A percentile compares a stretch with the other conserved stretches of the same genome.
phyloP scores from a whole-genome alignment of 768 basidiomycete genomes.

The Chalciporus chontae region DNA sequence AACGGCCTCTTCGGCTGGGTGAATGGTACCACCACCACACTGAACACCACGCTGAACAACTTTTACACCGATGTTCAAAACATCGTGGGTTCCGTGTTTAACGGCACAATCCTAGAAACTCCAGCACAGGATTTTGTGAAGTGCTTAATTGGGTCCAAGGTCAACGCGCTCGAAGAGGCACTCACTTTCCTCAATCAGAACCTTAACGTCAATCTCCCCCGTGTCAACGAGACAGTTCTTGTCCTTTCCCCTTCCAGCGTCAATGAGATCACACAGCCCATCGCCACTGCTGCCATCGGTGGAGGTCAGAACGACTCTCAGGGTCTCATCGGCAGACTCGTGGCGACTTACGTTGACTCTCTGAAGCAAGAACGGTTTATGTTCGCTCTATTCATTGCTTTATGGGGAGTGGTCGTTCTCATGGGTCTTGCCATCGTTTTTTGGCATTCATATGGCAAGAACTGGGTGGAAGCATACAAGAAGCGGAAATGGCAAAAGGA shows the following conservation, averaged over 20 bases:
- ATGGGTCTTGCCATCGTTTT: constrained; percentile 70
- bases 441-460: constrained; percentile 65
- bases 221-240: constrained; percentile 70
- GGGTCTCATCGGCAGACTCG: constrained; percentile 69
- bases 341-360: constrained; percentile 66
- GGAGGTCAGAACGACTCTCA: constrained; percentile 46
- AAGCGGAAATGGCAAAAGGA: constrained; percentile 49
- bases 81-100: constrained; percentile 75
- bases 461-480: constrained; percentile 43
- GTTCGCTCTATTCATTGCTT: constrained; percentile 75
- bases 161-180: constrained; percentile 80
- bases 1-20: constrained; percentile 94
- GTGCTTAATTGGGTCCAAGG: constrained; percentile 90
- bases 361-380: constrained; percentile 81
- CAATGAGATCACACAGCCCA: constrained; percentile 73
- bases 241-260: constrained; percentile 70
- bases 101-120: constrained; percentile 74
- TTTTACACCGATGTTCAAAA: constrained; percentile 88
- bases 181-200: constrained; percentile 91
- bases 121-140: constrained; percentile 85
- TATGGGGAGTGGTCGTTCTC: constrained; percentile 82
- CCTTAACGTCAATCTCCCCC: constrained; percentile 75
- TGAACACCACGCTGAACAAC: constrained; percentile 81
- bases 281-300: constrained; percentile 79
- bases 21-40: constrained; percentile 79